phyloP scores from a whole-genome alignment of 345 rosid genomes.

The Moringa oleifera region DNA sequence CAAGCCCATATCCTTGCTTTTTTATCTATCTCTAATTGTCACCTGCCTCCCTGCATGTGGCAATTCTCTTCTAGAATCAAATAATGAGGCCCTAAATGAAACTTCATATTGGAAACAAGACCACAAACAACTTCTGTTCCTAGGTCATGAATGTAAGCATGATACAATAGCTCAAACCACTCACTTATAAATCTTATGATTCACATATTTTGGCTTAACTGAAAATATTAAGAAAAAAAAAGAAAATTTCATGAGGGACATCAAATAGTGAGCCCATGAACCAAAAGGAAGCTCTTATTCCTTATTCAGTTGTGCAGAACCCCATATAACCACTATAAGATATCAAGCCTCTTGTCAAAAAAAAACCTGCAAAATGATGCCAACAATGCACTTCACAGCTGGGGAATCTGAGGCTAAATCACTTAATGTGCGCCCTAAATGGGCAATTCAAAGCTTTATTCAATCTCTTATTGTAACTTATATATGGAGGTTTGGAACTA shows the following conservation, averaged over 20 bases:
- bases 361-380: too few species aligned
- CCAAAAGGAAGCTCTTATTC: not conserved
- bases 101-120: too few species aligned
- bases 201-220: not conserved
- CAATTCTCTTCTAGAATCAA: too few species aligned
- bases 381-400: not conserved
- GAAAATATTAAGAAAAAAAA: too few species aligned
- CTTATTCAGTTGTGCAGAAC: not conserved
- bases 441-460: not conserved
- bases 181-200: not conserved
- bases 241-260: not conserved
- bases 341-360: too few species aligned
- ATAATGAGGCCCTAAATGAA: too few species aligned
- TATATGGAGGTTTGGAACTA: too few species aligned
- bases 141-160: not conserved
- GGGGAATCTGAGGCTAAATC: not conserved
- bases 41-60: too few species aligned
- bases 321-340: not conserved
- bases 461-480: not conserved
- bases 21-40: too few species aligned
- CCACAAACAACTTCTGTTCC: too few species aligned
- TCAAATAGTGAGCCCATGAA: not conserved
- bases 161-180: too few species aligned
- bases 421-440: not conserved
- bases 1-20: not conserved